A percentile compares a stretch with the other conserved stretches of the same genome.
Evolutionary conservation across 495 filamentous ascomycete species (phyloP).

Genomic region (Penicillium simplicissimum): DNA sequence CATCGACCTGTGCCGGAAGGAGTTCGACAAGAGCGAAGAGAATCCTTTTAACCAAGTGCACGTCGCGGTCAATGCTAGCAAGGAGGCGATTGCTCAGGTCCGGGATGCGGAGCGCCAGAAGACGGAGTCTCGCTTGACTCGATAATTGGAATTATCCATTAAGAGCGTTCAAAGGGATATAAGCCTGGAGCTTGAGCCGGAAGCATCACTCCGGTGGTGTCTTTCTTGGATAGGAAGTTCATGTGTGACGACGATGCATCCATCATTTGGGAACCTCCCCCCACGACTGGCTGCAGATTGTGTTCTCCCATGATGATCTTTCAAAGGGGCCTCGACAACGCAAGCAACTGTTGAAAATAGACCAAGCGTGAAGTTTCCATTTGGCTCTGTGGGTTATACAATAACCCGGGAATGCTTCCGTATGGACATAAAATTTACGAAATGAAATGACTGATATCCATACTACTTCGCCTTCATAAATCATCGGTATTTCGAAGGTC

Average conservation of each 20-base stretch:
- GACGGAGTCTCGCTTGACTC: constrained; percentile 68
- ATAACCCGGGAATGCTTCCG: not conserved
- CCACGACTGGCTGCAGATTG: not conserved
- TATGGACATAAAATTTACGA: constrained; percentile 23
- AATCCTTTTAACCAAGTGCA: constrained; percentile 89
- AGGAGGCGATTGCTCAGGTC: constrained; percentile 72
- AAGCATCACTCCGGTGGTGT: not conserved
- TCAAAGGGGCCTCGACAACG: not conserved
- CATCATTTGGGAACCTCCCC: too few species aligned
- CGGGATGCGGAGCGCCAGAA: constrained; percentile 68
- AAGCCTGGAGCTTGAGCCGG: not conserved
- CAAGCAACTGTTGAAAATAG: not conserved
- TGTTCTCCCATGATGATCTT: not conserved
- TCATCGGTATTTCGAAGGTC: too few species aligned
- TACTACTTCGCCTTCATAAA: not conserved
- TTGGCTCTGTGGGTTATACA: not conserved
- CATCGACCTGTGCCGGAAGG: constrained; percentile 75
- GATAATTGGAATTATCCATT: constrained; percentile 23
- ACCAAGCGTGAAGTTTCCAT: not conserved
- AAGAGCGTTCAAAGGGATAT: not conserved
- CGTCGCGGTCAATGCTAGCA: constrained; percentile 70
- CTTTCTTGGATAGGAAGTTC: not conserved
- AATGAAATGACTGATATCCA: constrained; percentile 26
- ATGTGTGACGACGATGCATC: not conserved
- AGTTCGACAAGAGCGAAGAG: constrained; percentile 88